A percentile compares a stretch with the other conserved stretches of the same genome.
Conservation (phyloP, 108 stramenopile genomes). For the Parietichytrium sp. region DNA sequence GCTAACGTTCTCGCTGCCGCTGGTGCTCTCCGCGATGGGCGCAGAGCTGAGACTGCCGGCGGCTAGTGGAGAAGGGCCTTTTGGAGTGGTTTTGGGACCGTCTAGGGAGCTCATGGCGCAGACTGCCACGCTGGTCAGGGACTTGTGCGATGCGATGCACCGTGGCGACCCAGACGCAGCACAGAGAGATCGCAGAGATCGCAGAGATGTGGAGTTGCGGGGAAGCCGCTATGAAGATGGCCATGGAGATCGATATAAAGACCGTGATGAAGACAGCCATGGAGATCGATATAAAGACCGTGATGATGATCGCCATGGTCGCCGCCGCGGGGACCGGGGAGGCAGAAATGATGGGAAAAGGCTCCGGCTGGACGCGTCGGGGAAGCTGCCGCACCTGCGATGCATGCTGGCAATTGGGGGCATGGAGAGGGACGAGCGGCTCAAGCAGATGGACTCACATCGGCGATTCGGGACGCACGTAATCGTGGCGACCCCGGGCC, state of each 20-base stretch:
- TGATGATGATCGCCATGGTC: too few relatives aligned
- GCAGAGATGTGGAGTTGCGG: too few relatives aligned
- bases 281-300: too few relatives aligned
- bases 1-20: constrained; percentile 84
- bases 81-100: constrained; percentile 90
- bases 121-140: constrained; percentile 85
- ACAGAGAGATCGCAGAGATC: background rate
- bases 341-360: constrained; percentile 36
- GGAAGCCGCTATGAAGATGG: too few relatives aligned
- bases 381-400: constrained; percentile 73
- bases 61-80: constrained; percentile 86
- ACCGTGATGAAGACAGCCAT: too few relatives aligned
- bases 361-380: constrained; percentile 42
- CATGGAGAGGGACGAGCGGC: constrained; percentile 80
- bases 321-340: constrained; percentile 58
- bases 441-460: constrained; percentile 62
- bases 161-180: background rate
- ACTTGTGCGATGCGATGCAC: constrained; percentile 20
- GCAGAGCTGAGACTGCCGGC: constrained; percentile 91
- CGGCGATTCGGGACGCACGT: constrained; percentile 93
- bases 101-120: constrained; percentile 93
- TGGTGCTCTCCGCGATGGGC: constrained; percentile 91
- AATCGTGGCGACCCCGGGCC: constrained; percentile 92
- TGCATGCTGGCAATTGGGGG: constrained; percentile 89
- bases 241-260: too few relatives aligned